Evolutionary conservation across 2,329 filamentous ascomycete genomes (phyloP).

Genomic region (Trichoderma breve): DNA sequence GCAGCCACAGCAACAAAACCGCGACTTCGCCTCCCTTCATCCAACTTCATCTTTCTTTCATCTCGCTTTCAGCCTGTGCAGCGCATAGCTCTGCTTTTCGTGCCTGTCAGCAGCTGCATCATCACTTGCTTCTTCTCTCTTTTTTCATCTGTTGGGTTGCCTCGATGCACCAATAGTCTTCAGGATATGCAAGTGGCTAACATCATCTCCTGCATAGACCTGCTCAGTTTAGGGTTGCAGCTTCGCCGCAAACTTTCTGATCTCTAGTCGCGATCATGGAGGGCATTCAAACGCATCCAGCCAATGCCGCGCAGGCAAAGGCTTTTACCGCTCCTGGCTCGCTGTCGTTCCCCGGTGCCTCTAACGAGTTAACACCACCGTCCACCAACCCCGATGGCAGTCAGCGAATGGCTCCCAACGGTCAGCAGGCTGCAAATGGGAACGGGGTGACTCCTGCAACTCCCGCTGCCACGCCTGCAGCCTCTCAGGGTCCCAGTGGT

Average conservation of each 20-base stretch:
- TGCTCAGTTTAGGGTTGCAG: slow-evolving; percentile 29
- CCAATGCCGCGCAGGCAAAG: slow-evolving; percentile 89
- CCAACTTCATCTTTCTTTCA: slow-evolving; percentile 28
- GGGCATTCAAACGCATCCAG: slow-evolving; percentile 84
- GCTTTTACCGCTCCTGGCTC: slow-evolving; percentile 91
- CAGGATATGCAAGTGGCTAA: slow-evolving; percentile 28
- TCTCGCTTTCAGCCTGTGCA: slow-evolving; percentile 17
- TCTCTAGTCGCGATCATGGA: slow-evolving; percentile 64
- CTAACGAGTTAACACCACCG: slow-evolving; percentile 79
- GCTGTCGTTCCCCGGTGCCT: slow-evolving; percentile 84
- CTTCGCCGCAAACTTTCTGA: slow-evolving; percentile 21
- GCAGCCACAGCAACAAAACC: slow-evolving; percentile 22
- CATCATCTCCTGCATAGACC: slow-evolving; percentile 30
- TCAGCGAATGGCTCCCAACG: slow-evolving; percentile 41
- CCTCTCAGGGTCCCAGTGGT: slow-evolving; percentile 78
- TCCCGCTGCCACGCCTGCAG: slow-evolving; percentile 86
- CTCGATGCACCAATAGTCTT: not conserved
- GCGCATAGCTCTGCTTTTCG: not conserved
- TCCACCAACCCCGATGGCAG: slow-evolving; percentile 62
- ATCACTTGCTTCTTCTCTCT: not conserved
- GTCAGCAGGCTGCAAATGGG: slow-evolving; percentile 60
- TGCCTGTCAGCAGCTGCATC: not conserved
- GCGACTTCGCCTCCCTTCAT: slow-evolving; percentile 25
- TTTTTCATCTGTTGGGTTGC: not conserved
- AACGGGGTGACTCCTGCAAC: slow-evolving; percentile 84